Percentiles rank a stretch among this genome's conserved stretches.
Conservation (phyloP, 1,139 yeast genomes). For the Eremothecium cymbalariae region DNA sequence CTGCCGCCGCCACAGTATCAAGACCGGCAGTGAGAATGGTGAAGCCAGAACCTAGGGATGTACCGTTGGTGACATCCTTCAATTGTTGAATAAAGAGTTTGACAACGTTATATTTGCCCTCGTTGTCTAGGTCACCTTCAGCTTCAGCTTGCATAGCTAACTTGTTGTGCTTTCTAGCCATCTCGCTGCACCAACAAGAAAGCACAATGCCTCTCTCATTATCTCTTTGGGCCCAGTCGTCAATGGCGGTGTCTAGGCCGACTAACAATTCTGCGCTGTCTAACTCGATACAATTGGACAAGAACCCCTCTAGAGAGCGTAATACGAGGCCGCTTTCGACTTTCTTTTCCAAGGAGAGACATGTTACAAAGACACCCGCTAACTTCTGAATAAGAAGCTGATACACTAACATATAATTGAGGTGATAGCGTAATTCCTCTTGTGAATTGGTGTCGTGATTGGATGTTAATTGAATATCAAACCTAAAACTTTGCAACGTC, state of each 20-base stretch:
- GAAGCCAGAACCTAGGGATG: slow-evolving; percentile 1
- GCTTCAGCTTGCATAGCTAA: slow-evolving; percentile 2
- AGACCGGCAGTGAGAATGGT: slow-evolving; percentile 4
- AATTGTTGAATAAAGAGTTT: slow-evolving; percentile 12
- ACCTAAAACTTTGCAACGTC: slow-evolving; percentile 6
- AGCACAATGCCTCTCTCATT: slow-evolving; percentile 4
- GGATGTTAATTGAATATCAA: slow-evolving; percentile 6
- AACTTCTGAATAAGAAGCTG: slow-evolving; percentile 5
- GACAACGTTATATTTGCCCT: slow-evolving; percentile 11
- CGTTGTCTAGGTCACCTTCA: slow-evolving; percentile 5
- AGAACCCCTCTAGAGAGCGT: slow-evolving; percentile 11
- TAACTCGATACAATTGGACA: slow-evolving; percentile 11
- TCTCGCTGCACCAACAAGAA: slow-evolving; percentile 7
- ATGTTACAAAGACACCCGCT: slow-evolving; percentile 5
- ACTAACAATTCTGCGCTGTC: slow-evolving; percentile 12
- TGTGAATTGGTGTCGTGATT: background rate
- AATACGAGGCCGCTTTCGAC: slow-evolving; percentile 5
- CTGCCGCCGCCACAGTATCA: slow-evolving; percentile 2
- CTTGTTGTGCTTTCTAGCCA: slow-evolving; percentile 6
- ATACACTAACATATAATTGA: slow-evolving; percentile 7
- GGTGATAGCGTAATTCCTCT: slow-evolving; percentile 4
- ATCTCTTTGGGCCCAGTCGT: slow-evolving; percentile 8
- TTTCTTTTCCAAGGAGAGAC: slow-evolving; percentile 4
- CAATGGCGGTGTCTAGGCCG: slow-evolving; percentile 10
- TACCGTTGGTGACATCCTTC: slow-evolving; percentile 8